Evolutionary conservation across 2,329 filamentous ascomycete species (phyloP).

Genomic region (Aspergillus ruber): DNA sequence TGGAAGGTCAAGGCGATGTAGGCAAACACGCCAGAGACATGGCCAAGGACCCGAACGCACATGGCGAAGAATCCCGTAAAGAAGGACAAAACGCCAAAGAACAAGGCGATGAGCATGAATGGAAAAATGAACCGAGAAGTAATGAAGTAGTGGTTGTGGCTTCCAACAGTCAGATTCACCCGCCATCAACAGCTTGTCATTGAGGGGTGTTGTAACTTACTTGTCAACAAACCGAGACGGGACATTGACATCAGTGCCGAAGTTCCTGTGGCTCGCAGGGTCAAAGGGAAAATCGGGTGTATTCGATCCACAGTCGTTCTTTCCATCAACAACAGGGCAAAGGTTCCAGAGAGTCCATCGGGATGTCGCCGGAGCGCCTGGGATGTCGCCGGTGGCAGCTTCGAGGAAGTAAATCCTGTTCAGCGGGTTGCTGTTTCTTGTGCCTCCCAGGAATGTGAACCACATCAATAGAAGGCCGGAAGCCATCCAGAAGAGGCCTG

Average conservation of each 20-base stretch:
- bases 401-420: conserved; percentile 79
- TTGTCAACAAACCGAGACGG: conserved; percentile 48
- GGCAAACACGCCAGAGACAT: conserved; percentile 47
- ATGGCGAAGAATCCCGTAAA: conserved; percentile 42
- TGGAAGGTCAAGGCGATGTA: conserved; percentile 55
- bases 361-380: conserved; percentile 58
- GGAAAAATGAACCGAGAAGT: conserved; percentile 90
- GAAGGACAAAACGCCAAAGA: conserved; percentile 56
- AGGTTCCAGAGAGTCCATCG: conserved; percentile 92
- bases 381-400: conserved; percentile 67
- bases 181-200: conserved; percentile 3
- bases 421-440: conserved; percentile 51
- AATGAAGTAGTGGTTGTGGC: conserved; percentile 66
- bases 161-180: conserved; percentile 11
- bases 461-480: conserved; percentile 59
- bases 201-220: conserved; percentile 28
- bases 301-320: conserved; percentile 59
- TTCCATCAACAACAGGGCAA: conserved; percentile 55
- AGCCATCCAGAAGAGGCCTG: conserved; percentile 57
- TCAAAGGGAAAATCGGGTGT: conserved; percentile 63
- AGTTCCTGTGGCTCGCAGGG: conserved; percentile 51
- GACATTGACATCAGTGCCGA: conserved; percentile 48
- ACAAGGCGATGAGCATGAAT: conserved; percentile 76
- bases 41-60: conserved; percentile 47
- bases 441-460: conserved; percentile 59